phyloP scores from a whole-genome alignment of 345 rosid species.

The Draba incana region DNA sequence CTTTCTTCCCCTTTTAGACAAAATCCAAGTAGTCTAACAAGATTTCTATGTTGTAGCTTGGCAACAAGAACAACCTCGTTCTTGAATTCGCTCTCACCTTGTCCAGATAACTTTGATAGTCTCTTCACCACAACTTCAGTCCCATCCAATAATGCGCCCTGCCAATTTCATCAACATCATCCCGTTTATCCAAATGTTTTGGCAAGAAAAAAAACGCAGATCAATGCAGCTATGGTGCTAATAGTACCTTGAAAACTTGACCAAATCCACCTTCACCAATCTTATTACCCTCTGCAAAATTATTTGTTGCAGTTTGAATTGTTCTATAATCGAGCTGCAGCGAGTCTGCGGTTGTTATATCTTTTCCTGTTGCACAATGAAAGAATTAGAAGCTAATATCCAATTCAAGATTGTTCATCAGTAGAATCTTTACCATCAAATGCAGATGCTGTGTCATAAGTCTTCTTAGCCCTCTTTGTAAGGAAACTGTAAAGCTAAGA shows the following conservation, averaged over 20 bases:
- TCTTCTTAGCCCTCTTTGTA: conserved; percentile 41
- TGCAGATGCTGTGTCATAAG: conserved; percentile 11
- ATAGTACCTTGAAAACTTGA: conserved; percentile 46
- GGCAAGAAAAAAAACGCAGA: not conserved
- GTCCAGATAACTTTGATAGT: conserved; percentile 41
- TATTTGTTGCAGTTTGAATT: conserved; percentile 52
- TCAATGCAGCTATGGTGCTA: too few relatives aligned
- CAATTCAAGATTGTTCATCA: not conserved
- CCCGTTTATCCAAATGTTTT: not conserved
- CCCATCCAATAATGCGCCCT: conserved; percentile 34
- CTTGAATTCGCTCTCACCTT: conserved; percentile 41
- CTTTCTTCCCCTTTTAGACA: conserved; percentile 37
- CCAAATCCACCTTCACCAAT: conserved; percentile 78
- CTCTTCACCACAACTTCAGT: conserved; percentile 39
- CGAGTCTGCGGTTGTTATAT: conserved; percentile 46
- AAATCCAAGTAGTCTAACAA: conserved; percentile 40
- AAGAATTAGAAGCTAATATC: not conserved
- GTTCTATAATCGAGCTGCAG: conserved; percentile 50
- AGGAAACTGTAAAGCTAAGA: conserved; percentile 24
- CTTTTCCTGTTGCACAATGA: conserved; percentile 39
- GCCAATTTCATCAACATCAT: not conserved
- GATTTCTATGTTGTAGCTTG: conserved; percentile 38
- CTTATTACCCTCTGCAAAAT: conserved; percentile 52
- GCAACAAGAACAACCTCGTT: conserved; percentile 44
- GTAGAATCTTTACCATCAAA: conserved; percentile 42